Conservation (phyloP, 768 basidiomycete genomes). For the Austroboletus festivus region DNA sequence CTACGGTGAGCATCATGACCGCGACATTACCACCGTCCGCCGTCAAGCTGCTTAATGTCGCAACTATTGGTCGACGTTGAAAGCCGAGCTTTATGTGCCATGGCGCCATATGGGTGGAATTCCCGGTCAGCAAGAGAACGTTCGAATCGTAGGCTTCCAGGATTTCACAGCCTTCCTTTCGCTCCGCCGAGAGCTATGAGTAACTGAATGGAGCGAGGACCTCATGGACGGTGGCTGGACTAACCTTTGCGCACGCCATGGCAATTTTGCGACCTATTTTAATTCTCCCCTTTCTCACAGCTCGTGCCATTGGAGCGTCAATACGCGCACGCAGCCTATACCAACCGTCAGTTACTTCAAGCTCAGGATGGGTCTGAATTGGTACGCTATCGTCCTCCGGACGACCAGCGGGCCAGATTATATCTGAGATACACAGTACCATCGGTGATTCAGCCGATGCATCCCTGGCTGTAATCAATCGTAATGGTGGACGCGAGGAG, state of each 20-base stretch:
- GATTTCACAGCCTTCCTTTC: constrained; percentile 77
- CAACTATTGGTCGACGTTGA: constrained; percentile 58
- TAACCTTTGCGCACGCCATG: constrained; percentile 74
- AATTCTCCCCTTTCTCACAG: constrained; percentile 62
- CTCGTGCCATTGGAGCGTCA: constrained; percentile 71
- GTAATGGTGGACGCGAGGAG: constrained; percentile 77
- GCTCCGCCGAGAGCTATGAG: constrained; percentile 60
- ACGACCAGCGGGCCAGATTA: constrained; percentile 50
- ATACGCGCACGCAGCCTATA: constrained; percentile 77
- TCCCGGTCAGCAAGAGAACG: constrained; percentile 69
- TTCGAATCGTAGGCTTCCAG: constrained; percentile 74
- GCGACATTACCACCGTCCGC: constrained; percentile 78
- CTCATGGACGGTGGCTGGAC: constrained; percentile 21
- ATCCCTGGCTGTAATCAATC: constrained; percentile 81
- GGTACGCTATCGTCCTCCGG: constrained; percentile 37
- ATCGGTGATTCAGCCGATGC: constrained; percentile 75
- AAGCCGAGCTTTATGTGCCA: constrained; percentile 93
- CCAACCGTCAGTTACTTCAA: constrained; percentile 99
- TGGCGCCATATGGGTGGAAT: constrained; percentile 79
- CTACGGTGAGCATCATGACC: constrained; percentile 69
- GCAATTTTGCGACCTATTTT: constrained; percentile 80
- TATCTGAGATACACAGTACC: constrained; percentile 78
- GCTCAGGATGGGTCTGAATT: constrained; percentile 45
- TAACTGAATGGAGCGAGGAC: neutral
- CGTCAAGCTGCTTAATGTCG: constrained; percentile 75